Evolutionary conservation across 768 basidiomycete species (phyloP), one percentile per base, ranked within the genome.

Genomic region (Punctularia strigosozonata): DNA sequence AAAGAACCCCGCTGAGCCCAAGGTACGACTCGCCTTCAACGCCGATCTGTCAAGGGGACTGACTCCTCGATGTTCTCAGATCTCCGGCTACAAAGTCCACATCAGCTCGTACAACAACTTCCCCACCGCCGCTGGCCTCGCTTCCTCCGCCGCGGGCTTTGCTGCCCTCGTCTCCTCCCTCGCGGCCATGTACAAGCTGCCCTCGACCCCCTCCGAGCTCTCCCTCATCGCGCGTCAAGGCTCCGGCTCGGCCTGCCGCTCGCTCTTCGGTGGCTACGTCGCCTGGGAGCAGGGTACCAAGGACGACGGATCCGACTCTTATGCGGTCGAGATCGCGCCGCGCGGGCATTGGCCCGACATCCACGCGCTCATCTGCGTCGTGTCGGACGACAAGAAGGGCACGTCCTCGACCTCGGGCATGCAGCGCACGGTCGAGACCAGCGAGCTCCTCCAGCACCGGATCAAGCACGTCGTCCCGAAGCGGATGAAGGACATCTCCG

Each of bases 51-150:
- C 25, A 21, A 18, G 14, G 8, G 6, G 19, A 44, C 46, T 46
- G 48, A 49, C 41, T 18, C 31, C 28, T 19, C 34, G 25, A 34
- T 36, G 37, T 37, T 20, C 21, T 39, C 23, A 86, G 80, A 59
- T 92, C 25, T 84, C 90, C 0, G 48, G 63, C 13, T 85, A 64
- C 58, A 63, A 71, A 14, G 75, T 98, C 4, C 91, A 90, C 64
- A 90, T 99, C 50, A 77, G 77, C 41, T 98, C 94, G 5, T 80
- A 77, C 64, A 99, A 99, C 72, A 98, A 98, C 67, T 98, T 99
- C 70, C 95, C 95, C 22, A 99, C 95, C 12, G 95, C 95, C 12
- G 95, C 95, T 0, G 95, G 95, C 4, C 78, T 99, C 32, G 95
- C 95, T 1, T 97, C 92, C 1, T 97, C 92, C 24, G 95, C 95